Conservation (phyloP, 2,329 filamentous ascomycete species). For the Penicillium sp. region DNA sequence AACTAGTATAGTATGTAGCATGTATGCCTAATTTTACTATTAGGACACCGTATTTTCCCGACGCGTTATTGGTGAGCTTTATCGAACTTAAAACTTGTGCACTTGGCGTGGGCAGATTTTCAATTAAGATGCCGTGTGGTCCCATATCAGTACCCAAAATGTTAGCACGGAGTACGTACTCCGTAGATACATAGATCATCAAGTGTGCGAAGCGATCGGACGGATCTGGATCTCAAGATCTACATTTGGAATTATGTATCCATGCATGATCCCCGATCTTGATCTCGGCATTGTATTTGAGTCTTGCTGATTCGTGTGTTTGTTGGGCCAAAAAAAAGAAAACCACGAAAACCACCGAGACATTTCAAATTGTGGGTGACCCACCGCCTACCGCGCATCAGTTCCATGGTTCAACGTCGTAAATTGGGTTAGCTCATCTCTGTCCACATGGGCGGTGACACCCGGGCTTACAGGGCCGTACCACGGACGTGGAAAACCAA, state of each 20-base stretch:
- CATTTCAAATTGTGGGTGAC: neutral
- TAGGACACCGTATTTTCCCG: neutral
- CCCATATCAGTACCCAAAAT: neutral
- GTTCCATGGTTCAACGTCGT: slow-evolving; percentile 4
- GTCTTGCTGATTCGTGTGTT: neutral
- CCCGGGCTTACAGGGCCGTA: neutral
- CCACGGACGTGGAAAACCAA: slow-evolving; percentile 17
- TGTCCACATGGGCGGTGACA: slow-evolving; percentile 4
- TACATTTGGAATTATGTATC: neutral
- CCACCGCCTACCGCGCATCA: neutral
- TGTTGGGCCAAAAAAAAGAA: neutral
- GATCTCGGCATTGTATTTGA: neutral
- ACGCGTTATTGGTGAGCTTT: neutral
- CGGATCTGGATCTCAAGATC: neutral
- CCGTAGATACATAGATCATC: neutral
- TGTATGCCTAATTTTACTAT: neutral
- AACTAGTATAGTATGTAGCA: neutral
- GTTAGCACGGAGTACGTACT: too few species aligned
- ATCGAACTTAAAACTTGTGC: neutral
- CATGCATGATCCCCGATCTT: neutral
- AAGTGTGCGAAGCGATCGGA: neutral
- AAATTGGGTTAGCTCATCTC: slow-evolving; percentile 1
- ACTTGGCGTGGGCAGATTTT: neutral
- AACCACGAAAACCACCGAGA: neutral
- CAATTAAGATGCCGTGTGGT: neutral